A percentile compares a stretch with the other conserved stretches of the same genome.
phyloP scores from a whole-genome alignment of 2,329 filamentous ascomycete genomes.

The Aspergillus fischeri region DNA sequence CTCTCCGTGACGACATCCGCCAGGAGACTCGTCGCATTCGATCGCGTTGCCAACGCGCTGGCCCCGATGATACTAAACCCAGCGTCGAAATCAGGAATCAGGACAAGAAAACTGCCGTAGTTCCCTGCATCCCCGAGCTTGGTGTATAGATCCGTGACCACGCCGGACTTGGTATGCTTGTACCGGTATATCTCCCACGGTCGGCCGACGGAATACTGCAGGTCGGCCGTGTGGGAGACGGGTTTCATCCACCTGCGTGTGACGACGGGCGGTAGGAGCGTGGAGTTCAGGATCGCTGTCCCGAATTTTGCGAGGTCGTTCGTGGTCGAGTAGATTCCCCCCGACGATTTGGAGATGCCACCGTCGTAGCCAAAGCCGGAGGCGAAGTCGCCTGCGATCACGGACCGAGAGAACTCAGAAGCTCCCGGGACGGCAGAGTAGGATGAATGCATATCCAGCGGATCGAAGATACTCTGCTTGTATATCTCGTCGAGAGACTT shows the following conservation, averaged over 20 bases:
- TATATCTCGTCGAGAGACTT: conserved; percentile 39
- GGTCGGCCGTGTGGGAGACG: conserved; percentile 35
- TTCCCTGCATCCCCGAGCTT: conserved; percentile 41
- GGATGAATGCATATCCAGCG: conserved; percentile 42
- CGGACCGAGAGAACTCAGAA: conserved; percentile 11
- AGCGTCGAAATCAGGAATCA: conserved; percentile 43
- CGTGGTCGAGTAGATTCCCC: conserved; percentile 28
- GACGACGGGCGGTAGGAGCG: conserved; percentile 30
- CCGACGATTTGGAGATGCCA: conserved; percentile 13
- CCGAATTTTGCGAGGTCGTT: conserved; percentile 36
- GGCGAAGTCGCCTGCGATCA: conserved; percentile 10
- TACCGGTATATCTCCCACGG: conserved; percentile 44
- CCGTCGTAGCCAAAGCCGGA: not conserved
- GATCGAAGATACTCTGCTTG: conserved; percentile 39
- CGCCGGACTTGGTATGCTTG: conserved; percentile 17
- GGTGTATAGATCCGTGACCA: conserved; percentile 33
- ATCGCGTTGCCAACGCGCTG: conserved; percentile 14
- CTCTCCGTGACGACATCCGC: conserved; percentile 24
- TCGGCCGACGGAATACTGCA: conserved; percentile 36
- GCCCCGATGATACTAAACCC: conserved; percentile 41
- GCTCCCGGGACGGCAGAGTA: conserved; percentile 29
- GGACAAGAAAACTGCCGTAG: conserved; percentile 37
- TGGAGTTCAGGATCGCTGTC: conserved; percentile 29
- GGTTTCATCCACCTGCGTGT: conserved; percentile 43
- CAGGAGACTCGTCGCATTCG: conserved; percentile 11